Evolutionary conservation across 768 basidiomycete species (phyloP), one percentile per base, ranked within the genome.

Genomic region (Mycena sanguinolenta): DNA sequence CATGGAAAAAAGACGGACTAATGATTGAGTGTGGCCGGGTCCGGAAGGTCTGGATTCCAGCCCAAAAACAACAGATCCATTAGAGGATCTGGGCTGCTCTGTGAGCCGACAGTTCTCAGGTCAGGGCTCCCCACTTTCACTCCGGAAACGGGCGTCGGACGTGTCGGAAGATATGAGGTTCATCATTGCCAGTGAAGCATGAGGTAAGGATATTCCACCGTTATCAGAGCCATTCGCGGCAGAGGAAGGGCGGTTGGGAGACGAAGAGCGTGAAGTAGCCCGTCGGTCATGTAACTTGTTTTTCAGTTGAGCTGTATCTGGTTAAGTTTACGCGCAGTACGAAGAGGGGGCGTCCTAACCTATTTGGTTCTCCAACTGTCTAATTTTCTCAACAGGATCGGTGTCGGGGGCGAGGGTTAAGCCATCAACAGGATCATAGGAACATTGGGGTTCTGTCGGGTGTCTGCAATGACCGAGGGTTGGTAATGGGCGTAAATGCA

Each of bases 391-490:
- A 16, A 88, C 75, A n/a, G 93, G 93, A 79, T 95, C 92, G 16
- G 87, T 89, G 68, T 95, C 92, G 58, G 93, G 88, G 25, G 92
- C 91, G 44, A 95, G 86, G 10, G 89, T 85, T 42, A 95, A 79
- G 21, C 94, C 95, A 78, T 95, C 94, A 19, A 95, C 90, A 3
- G 94, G 94, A 80, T 96, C 94, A 78, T 96, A 96, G 13, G 89
- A 89, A 75, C 94, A 96, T 75, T 92, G 91, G 10, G 94, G 94
- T 78, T 95, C 93, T 13, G 88, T 83, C n/a, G 95, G 95, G 80
- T 96, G 94, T 27, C 93, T 95, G 74, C 25, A 70, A 58, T 36
- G 23, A 63, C 46, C 72, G 58, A 73, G 54, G 57, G 58, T 72
- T 46, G 44, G 25, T n/a, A n/a, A n/a, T 44, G 30, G 58, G 27